Base-by-base conservation (phyloP, 768 basidiomycete species). In the Russula brevipes region DNA sequence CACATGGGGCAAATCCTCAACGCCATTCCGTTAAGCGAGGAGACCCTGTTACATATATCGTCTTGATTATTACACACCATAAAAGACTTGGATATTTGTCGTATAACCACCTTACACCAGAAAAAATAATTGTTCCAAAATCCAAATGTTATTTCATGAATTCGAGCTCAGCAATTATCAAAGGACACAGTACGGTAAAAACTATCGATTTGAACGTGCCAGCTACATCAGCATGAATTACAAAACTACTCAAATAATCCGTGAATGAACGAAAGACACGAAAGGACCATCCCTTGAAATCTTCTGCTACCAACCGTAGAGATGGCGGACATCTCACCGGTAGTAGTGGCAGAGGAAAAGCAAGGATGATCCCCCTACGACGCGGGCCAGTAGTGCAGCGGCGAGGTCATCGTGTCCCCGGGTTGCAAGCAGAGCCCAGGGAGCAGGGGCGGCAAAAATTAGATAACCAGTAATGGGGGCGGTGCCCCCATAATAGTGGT, bases 401-500 rank as follows among this genome's bases (percentile, higher is more conserved):
- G 66, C 66, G 3, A 54, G 66, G 66, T 67, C 66, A 65, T 65
- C 66, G 5, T 4, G 59, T 57, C 51, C 59, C 11, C 10, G 8
- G 52, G 66, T 65, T 67, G 63, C 63, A 64, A 66, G 63, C 63
- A 65, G 63, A 66, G 66, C 66, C 64, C 46, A 31, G 17, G 33
- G 39, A 59, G 56, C 71, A 71, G 61, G 68, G 70, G 70, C 65
- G 66, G 63, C 70, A 71, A 71, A 71, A 71, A 71, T 71, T 59
- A 68, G 69, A 71, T 71, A 71, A 71, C 70, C 70, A 72, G 68
- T 31, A 71, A 72, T 69, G 70, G 59, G 60, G 69, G 71, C 71
- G 64, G 71, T 72, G 71, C 71, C 70, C 63, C 61, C 70, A 72
- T 72, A 72, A 72, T 72, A 72, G 71, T 72, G 71, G 71, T 85